phyloP scores from a whole-genome alignment of 306 rosid species.

The Calophaca sinica region DNA sequence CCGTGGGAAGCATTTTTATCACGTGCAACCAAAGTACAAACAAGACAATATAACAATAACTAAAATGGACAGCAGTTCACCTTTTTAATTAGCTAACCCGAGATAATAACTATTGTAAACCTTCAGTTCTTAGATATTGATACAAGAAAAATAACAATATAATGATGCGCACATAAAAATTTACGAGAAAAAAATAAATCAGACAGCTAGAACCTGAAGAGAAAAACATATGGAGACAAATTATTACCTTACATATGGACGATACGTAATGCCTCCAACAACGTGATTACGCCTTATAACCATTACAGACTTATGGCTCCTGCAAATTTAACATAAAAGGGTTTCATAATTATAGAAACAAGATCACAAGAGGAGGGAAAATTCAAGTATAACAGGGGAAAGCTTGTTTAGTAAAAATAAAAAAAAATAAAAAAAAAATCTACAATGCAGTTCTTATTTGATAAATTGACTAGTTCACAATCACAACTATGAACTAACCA shows the following conservation, averaged over 20 bases:
- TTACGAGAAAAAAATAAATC: neutral
- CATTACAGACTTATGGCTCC: constrained; percentile 97
- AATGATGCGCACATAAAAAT: neutral
- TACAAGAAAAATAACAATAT: constrained; percentile 3
- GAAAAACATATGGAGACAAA: constrained; percentile 25
- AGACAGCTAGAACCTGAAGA: constrained; percentile 9
- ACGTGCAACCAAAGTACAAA: constrained; percentile 28
- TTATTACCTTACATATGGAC: constrained; percentile 83
- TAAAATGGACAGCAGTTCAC: constrained; percentile 7
- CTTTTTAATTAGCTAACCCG: neutral
- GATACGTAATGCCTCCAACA: constrained; percentile 98
- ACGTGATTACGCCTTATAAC: constrained; percentile 84
- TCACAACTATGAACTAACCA: constrained; percentile 14
- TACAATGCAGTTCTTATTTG: constrained; percentile 25
- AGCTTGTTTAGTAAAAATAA: constrained; percentile 9
- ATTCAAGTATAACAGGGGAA: constrained; percentile 30
- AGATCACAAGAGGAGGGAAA: neutral
- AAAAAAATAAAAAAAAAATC: constrained; percentile 12
- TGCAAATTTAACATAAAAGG: constrained; percentile 50
- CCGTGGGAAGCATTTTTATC: constrained; percentile 35
- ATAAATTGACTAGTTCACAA: constrained; percentile 24
- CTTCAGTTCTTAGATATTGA: constrained; percentile 25
- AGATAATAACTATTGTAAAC: constrained; percentile 14
- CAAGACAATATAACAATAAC: constrained; percentile 16
- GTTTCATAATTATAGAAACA: constrained; percentile 16